These are phyloP conservation scores for Tephrocybe sp. DNA, from an alignment of 768 basidiomycete species.

Conservation along the genomic window DNA sequence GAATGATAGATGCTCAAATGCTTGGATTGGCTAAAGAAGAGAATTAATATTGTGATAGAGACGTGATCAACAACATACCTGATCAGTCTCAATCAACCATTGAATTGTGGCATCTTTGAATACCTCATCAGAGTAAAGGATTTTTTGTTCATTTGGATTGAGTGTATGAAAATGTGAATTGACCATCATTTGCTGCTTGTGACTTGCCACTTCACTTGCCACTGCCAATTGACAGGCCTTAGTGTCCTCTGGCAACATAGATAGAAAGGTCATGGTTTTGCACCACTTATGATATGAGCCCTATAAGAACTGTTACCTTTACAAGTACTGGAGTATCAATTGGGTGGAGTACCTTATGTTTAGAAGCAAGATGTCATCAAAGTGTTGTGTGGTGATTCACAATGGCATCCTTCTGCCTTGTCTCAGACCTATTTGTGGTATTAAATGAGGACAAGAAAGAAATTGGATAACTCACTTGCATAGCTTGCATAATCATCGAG, in stretches of 20 bases:
- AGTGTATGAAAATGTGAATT: slow-evolving; percentile 3
- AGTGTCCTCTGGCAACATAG: slow-evolving; percentile 11
- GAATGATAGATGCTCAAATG: not conserved
- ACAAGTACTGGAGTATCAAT: not conserved
- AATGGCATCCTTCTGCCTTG: not conserved
- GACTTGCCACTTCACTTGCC: not conserved
- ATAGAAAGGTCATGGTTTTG: slow-evolving; percentile 15
- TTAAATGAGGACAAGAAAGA: not conserved
- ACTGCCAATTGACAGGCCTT: slow-evolving; percentile 8
- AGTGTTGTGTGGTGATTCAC: slow-evolving; percentile 7
- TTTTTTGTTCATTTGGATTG: slow-evolving; percentile 7
- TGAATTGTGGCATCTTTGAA: slow-evolving; percentile 28
- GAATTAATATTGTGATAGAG: no score
- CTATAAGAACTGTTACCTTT: not conserved
- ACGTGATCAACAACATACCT: slow-evolving; percentile 26
- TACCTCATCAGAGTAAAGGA: slow-evolving; percentile 21
- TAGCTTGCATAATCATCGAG: not conserved
- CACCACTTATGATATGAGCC: slow-evolving; percentile 9
- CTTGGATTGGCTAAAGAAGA: not conserved
- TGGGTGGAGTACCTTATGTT: not conserved
- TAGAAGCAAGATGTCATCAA: slow-evolving; percentile 4
- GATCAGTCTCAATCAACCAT: slow-evolving; percentile 36
- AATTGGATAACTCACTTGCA: not conserved
- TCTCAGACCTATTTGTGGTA: not conserved
- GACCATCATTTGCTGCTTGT: slow-evolving; percentile 1